Conservation (phyloP, 441 rosid species). For the Raphanus hybrid region DNA sequence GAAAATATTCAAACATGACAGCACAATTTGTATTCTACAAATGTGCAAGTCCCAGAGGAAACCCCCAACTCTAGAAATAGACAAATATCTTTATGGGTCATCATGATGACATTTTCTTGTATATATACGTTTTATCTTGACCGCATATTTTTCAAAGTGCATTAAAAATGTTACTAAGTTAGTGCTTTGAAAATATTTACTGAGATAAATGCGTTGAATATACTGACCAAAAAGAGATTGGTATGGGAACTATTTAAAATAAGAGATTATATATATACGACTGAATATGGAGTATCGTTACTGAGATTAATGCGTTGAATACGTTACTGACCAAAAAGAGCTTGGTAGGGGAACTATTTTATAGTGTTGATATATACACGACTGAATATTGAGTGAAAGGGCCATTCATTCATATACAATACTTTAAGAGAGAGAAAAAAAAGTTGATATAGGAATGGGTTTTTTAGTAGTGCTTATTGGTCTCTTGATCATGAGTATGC, state of each 20-base stretch:
- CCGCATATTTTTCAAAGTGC: not conserved
- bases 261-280: too few species aligned
- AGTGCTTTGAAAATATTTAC: not conserved
- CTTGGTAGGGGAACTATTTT: not conserved
- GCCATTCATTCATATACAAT: not conserved
- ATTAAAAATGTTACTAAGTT: not conserved
- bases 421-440: not conserved
- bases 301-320: not conserved
- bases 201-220: not conserved
- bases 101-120: not conserved
- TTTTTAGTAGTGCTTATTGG: not conserved
- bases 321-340: not conserved
- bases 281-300: not conserved
- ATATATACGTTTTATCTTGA: slow-evolving; percentile 1
- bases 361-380: not conserved
- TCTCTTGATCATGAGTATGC: slow-evolving; percentile 9
- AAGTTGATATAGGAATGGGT: not conserved
- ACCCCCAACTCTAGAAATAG: not conserved
- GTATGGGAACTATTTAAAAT: not conserved
- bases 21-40: not conserved
- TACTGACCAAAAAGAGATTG: not conserved
- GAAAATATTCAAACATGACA: not conserved
- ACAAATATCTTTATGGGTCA: not conserved
- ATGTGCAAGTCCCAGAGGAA: not conserved
- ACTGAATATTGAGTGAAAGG: not conserved